Evolutionary conservation across 805 yeast genomes (phyloP).

Genomic region (Candida caryicola): DNA sequence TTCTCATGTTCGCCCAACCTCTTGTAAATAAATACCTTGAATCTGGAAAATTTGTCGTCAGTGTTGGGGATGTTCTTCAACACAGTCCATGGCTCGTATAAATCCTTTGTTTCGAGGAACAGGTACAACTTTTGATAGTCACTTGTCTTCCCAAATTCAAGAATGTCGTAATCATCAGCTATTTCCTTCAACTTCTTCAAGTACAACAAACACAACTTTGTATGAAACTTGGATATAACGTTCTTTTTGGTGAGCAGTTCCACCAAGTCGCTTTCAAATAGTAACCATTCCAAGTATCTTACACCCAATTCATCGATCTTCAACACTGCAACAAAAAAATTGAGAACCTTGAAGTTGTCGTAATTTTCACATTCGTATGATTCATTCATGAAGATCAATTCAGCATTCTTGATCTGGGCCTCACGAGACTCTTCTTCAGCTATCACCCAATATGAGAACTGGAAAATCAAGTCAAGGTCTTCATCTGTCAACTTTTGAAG

Average conservation of each 20-base stretch:
- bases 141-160: conserved; percentile 12
- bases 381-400: conserved; percentile 62
- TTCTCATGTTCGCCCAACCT: conserved; percentile 59
- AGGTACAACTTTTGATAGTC: conserved; percentile 30
- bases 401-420: conserved; percentile 29
- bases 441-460: conserved; percentile 55
- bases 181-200: conserved; percentile 21
- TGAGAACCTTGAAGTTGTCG: conserved; percentile 51
- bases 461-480: conserved; percentile 52
- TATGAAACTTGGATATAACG: conserved; percentile 28
- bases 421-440: conserved; percentile 15
- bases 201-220: conserved; percentile 34
- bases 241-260: conserved; percentile 15
- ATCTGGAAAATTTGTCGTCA: conserved; percentile 34
- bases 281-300: conserved; percentile 47
- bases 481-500: conserved; percentile 52
- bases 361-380: conserved; percentile 58
- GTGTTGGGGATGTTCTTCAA: conserved; percentile 32
- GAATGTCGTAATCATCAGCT: conserved; percentile 2
- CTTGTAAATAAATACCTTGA: conserved; percentile 57
- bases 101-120: conserved; percentile 29
- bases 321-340: conserved; percentile 39
- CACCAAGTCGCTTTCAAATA: conserved; percentile 33
- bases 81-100: conserved; percentile 38
- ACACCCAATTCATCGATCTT: conserved; percentile 24